Evolutionary conservation across 2,329 filamentous ascomycete genomes (phyloP), one percentile per base, ranked within the genome.

Genomic region (Cercospora janseana): DNA sequence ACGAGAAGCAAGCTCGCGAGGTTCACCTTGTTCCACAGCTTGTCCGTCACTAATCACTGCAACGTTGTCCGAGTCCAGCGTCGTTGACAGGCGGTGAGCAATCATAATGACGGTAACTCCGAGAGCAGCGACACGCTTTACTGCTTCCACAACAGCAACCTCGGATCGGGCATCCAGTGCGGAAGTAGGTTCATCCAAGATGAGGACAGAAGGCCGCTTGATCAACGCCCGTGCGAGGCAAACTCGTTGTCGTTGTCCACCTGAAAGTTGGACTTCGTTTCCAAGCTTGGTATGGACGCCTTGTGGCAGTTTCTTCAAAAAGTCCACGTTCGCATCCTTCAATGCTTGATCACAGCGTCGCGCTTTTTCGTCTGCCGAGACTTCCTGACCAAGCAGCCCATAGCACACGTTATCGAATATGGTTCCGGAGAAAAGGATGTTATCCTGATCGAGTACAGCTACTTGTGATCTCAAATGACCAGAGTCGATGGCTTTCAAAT

Each of bases 21-120:
- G 82, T n/a, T 75, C 74, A 9, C 85, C 83, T 50, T 74, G 71
- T 65, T 86, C 82, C 1, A 81, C 70, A 18, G 86, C 77, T n/a
- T 67, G 78, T 21, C 84, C 81, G 52, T 85, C 79, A 10, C 84
- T 83, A 46, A 92, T 79, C 1, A 92, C 86, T 57, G 87, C 88
- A 27, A 91, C 89, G n/a, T 84, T 73, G 64, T 92, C 83, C 1
- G 88, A 86, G 57, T 89, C 86, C 65, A 87, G 85, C 10, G 91
- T 83, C 2, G 86, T 92, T 0, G 85, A 85, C 27, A 92, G 73
- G 10, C 87, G 76, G 66, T 92, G 88, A 0, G 88, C 87, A 13
- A 93, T 86, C 18, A 87, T 69, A 43, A 69, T 83, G 1, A 93
- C 75, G 53, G 87, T 87, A 1, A 87, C 79, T 43, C 72, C 70